Evolutionary conservation across 208 protist genomes (phyloP), one percentile per base, ranked within the genome.

Genomic region (Spongospora subterranea): DNA sequence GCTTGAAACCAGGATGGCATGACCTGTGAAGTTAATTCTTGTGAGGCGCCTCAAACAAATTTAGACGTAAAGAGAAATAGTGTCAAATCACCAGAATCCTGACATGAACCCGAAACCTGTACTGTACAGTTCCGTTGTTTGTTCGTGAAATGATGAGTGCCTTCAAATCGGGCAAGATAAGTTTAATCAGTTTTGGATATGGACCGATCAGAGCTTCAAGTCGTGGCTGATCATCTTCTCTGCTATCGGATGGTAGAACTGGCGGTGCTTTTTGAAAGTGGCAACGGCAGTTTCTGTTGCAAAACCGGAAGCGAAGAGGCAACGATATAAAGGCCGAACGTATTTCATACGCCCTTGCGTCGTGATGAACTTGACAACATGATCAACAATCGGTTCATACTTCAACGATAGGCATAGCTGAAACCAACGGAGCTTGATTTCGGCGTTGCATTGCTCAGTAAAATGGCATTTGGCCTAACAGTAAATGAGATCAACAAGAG

Each of bases 301-400:
- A 65, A 46, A 45, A 45, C 60, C 13, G 60, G 50, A 60, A 43
- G 0, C 11, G 54, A 20, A 76, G 38, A 94, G 89, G 6, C 92
- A 91, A 71, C 95, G 93, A 90, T 94, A 96, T 0, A 96, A 90
- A n/a, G 95, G 95, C 38, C 95, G 92, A 76, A 93, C 91, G 60
- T 94, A 96, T 92, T 96, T 96, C 95, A 96, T 96, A 46, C 94
- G 91, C 11, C 93, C 93, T 32, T 94, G 91, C 46, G 38, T 64
- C 11, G 45, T 71, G 76, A 90, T 54, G 64, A 93, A 89, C 35
- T 88, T 45, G 50, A 91, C 17, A 24, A 91, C 92, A 0, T 93
- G 43, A 35, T 90, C 89, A 43, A 91, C 32, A 54, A 93, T 93
- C 40, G 88, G 35, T 6, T 54, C 90, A 66, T 82, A 43, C 29